These are phyloP conservation scores for Lupinus albus DNA, from an alignment of 306 rosid genomes.

Conservation along the genomic window DNA sequence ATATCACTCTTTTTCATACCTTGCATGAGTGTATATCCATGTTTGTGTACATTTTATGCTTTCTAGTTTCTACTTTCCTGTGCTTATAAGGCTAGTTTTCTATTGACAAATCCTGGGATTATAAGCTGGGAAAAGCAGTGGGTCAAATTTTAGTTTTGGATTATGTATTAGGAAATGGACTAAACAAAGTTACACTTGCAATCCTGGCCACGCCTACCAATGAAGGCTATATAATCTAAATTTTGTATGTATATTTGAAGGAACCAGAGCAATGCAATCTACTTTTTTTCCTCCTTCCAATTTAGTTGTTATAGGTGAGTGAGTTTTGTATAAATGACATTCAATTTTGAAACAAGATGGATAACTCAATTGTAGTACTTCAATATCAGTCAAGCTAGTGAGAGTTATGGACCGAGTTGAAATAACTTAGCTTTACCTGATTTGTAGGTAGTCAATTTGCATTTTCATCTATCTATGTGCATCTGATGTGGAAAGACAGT, in stretches of 20 bases:
- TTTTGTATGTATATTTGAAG: slow-evolving; percentile 14
- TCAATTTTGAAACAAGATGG: slow-evolving; percentile 24
- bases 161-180: slow-evolving; percentile 10
- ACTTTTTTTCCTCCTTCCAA: neutral
- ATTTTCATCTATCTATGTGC: slow-evolving; percentile 22
- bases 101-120: neutral
- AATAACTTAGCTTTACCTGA: slow-evolving; percentile 16
- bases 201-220: neutral
- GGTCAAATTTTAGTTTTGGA: slow-evolving; percentile 1
- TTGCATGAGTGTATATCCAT: slow-evolving; percentile 11
- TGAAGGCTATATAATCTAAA: neutral
- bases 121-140: slow-evolving; percentile 5
- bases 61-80: neutral
- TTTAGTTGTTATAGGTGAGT: slow-evolving; percentile 31
- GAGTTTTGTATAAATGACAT: slow-evolving; percentile 4
- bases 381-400: slow-evolving; percentile 14
- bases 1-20: slow-evolving; percentile 2
- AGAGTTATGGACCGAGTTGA: slow-evolving; percentile 15
- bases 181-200: slow-evolving; percentile 10
- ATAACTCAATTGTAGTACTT: neutral
- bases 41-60: neutral
- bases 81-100: neutral
- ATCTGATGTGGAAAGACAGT: slow-evolving; percentile 13
- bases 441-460: slow-evolving; percentile 26
- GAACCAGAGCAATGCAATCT: slow-evolving; percentile 8